Conservation (phyloP, 345 rosid genomes). For the Toxicodendron radicans region DNA sequence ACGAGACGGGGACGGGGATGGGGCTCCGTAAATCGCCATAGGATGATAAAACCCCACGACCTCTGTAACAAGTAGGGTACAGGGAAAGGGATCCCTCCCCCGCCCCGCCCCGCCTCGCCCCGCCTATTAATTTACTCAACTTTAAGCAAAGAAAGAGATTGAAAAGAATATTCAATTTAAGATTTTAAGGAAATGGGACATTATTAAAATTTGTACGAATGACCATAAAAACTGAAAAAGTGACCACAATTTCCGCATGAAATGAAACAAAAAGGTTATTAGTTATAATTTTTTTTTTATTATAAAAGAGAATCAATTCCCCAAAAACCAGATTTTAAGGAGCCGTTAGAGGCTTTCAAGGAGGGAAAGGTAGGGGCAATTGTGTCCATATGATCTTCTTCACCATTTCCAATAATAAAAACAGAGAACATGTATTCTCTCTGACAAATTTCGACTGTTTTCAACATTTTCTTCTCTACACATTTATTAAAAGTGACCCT, state of each 20-base stretch:
- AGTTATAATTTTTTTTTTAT: too few species aligned
- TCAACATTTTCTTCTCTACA: not conserved
- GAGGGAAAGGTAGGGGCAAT: constrained; percentile 27
- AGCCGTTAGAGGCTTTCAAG: constrained; percentile 14
- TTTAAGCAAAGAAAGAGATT: not conserved
- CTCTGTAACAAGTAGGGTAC: too few species aligned
- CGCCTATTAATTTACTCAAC: too few species aligned
- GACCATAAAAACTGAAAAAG: not conserved
- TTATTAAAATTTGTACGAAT: too few species aligned
- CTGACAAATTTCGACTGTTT: not conserved
- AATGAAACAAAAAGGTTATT: too few species aligned
- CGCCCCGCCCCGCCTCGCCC: too few species aligned
- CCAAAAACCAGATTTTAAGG: constrained; percentile 33
- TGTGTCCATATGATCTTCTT: constrained; percentile 2
- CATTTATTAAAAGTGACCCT: too few species aligned
- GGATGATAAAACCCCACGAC: too few species aligned
- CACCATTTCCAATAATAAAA: not conserved
- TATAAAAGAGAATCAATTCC: constrained; percentile 4
- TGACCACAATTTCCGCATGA: not conserved
- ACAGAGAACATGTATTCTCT: not conserved
- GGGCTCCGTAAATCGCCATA: too few species aligned
- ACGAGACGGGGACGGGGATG: too few species aligned
- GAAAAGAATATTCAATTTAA: not conserved
- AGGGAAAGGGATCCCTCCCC: too few species aligned
- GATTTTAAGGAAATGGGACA: too few species aligned